A percentile compares a stretch with the other conserved stretches of the same genome.
These are phyloP conservation scores for Ceratobasidium theobromae DNA, from an alignment of 1,284 basidiomycete species.

Conservation along the genomic window DNA sequence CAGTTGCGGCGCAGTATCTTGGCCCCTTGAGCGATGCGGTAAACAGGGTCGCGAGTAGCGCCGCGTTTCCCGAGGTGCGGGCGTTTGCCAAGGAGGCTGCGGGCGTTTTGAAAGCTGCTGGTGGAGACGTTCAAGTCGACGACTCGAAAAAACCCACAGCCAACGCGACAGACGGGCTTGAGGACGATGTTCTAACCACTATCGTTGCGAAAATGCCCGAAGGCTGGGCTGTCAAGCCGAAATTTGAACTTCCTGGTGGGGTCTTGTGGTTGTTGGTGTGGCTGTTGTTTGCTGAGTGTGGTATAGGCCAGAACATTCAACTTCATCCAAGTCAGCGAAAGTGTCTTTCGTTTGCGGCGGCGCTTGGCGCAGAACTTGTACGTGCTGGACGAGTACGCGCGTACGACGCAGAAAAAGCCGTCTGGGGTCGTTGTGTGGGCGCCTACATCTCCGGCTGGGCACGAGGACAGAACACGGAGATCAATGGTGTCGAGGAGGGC, in stretches of 20 bases:
- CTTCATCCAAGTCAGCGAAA: conserved; percentile 37
- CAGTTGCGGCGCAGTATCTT: conserved; percentile 87
- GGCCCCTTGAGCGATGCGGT: conserved; percentile 90
- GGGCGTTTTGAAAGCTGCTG: conserved; percentile 74
- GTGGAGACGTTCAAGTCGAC: conserved; percentile 72
- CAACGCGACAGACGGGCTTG: conserved; percentile 2
- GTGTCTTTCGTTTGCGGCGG: conserved; percentile 67
- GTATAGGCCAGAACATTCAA: conserved; percentile 46
- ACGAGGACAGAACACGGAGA: conserved; percentile 47
- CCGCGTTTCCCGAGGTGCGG: conserved; percentile 96
- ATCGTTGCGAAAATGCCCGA: conserved; percentile 16
- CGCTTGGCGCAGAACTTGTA: conserved; percentile 76
- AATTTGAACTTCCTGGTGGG: conserved; percentile 23
- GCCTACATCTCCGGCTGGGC: conserved; percentile 73
- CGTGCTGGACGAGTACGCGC: conserved; percentile 55
- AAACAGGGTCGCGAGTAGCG: conserved; percentile 85
- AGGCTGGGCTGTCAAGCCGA: conserved; percentile 5
- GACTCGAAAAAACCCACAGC: not conserved
- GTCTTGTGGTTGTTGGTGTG: conserved; percentile 7
- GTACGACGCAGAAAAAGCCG: conserved; percentile 53
- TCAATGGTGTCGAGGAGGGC: conserved; percentile 43
- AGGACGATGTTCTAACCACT: conserved; percentile 20
- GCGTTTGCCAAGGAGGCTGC: conserved; percentile 85
- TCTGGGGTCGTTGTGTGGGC: conserved; percentile 76
- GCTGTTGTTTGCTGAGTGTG: conserved; percentile 42